Percentiles rank a stretch among this genome's conserved stretches.
These are phyloP conservation scores for Tuber brumale DNA, from an alignment of 495 filamentous ascomycete species.

Conservation along the genomic window DNA sequence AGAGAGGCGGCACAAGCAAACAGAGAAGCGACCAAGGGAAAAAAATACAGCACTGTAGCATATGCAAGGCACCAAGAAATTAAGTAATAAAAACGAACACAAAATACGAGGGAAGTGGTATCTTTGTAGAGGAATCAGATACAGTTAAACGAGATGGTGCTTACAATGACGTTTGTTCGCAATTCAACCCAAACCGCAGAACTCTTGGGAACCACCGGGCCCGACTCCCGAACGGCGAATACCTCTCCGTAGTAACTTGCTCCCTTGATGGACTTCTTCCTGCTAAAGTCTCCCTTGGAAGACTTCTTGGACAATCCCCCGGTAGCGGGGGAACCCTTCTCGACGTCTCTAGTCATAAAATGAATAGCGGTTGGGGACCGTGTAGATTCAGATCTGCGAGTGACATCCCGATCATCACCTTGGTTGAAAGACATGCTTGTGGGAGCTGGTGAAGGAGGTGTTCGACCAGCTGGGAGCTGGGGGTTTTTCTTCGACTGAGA, in stretches of 20 bases:
- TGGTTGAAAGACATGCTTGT: slow-evolving; percentile 27
- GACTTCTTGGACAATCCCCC: slow-evolving; percentile 25
- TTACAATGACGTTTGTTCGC: slow-evolving; percentile 74
- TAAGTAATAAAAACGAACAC: slow-evolving; percentile 1
- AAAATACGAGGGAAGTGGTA: not conserved
- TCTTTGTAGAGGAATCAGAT: not conserved
- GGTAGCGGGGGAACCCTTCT: slow-evolving; percentile 30
- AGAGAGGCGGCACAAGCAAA: slow-evolving; percentile 9
- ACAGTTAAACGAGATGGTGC: slow-evolving; percentile 32
- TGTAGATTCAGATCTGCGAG: slow-evolving; percentile 16
- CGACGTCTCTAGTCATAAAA: slow-evolving; percentile 28
- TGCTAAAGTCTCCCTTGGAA: slow-evolving; percentile 31
- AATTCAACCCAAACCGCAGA: slow-evolving; percentile 64
- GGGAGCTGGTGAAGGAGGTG: slow-evolving; percentile 38
- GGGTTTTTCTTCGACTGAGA: slow-evolving; percentile 19
- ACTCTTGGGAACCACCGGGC: slow-evolving; percentile 47
- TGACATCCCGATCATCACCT: slow-evolving; percentile 28
- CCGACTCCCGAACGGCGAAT: slow-evolving; percentile 57
- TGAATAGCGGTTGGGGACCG: slow-evolving; percentile 24
- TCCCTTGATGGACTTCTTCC: slow-evolving; percentile 36
- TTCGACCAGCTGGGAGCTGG: slow-evolving; percentile 10
- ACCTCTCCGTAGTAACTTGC: slow-evolving; percentile 54
- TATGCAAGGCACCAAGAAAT: not conserved
- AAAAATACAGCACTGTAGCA: slow-evolving; percentile 13
- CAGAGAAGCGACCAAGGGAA: slow-evolving; percentile 11